Percentiles rank a stretch among this genome's conserved stretches.
Conservation (phyloP, 495 filamentous ascomycete species). For the Parathielavia hyrcaniae region DNA sequence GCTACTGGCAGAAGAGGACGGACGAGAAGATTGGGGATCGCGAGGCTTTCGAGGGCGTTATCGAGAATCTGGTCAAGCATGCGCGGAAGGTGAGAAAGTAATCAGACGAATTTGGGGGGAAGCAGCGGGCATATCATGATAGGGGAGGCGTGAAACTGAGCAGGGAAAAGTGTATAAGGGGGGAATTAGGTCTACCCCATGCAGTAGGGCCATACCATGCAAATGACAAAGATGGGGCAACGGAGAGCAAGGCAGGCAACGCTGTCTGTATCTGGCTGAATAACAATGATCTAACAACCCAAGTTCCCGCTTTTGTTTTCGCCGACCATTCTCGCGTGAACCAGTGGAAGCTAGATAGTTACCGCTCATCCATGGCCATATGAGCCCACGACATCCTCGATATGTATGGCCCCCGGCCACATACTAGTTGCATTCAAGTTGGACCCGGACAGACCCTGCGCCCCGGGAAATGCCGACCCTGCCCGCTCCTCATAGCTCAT, state of each 20-base stretch:
- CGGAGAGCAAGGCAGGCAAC: not conserved
- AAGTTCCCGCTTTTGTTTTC: conserved; percentile 4
- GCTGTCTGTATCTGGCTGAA: not conserved
- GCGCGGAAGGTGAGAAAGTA: conserved; percentile 79
- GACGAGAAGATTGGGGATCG: conserved; percentile 84
- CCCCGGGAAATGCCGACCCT: conserved; percentile 5
- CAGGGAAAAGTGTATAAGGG: not conserved
- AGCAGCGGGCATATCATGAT: not conserved
- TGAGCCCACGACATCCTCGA: conserved; percentile 2
- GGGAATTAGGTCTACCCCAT: not conserved
- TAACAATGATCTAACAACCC: conserved; percentile 3
- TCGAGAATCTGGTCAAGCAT: conserved; percentile 96
- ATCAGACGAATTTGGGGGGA: conserved; percentile 2
- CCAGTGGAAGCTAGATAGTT: conserved; percentile 1
- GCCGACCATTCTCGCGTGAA: conserved; percentile 6
- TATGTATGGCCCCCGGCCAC: conserved; percentile 9
- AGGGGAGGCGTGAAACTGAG: not conserved
- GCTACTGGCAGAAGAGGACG: conserved; percentile 80
- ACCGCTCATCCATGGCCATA: conserved; percentile 2
- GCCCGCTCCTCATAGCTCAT: conserved; percentile 7
- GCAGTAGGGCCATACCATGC: not conserved
- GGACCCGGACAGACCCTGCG: not conserved
- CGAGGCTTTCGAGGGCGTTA: conserved; percentile 94
- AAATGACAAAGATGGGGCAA: not conserved
- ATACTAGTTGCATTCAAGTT: conserved; percentile 1